A percentile compares a stretch with the other conserved stretches of the same genome.
Conservation (phyloP, 2,329 filamentous ascomycete genomes). For the Penicillium sp. region DNA sequence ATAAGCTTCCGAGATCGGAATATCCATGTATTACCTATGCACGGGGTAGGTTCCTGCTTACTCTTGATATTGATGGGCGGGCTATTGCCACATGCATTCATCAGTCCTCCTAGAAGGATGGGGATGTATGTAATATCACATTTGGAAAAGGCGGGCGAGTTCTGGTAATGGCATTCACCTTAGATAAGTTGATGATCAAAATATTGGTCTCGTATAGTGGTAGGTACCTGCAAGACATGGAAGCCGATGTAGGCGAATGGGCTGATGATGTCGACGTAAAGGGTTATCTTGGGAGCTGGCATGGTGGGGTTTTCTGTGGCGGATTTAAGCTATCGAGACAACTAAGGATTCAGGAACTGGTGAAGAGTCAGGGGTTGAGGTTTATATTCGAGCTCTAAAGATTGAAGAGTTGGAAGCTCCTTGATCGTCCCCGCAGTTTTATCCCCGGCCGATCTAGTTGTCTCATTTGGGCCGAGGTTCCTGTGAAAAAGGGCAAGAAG, state of each 20-base stretch:
- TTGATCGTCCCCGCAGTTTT: background rate
- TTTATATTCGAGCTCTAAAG: background rate
- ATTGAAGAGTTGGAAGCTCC: background rate
- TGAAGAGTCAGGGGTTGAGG: background rate
- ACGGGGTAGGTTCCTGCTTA: background rate
- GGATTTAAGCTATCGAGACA: background rate
- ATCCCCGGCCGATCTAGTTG: too few species aligned
- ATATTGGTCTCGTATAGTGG: background rate
- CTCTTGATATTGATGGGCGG: conserved; percentile 16
- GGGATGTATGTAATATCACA: conserved; percentile 18
- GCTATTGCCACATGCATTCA: conserved; percentile 16
- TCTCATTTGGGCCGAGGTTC: background rate
- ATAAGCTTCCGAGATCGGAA: conserved; percentile 9
- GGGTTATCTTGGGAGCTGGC: conserved; percentile 10
- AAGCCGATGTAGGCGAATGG: conserved; percentile 19
- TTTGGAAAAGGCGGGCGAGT: conserved; percentile 13
- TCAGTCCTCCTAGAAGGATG: conserved; percentile 13
- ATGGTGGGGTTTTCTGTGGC: conserved; percentile 4
- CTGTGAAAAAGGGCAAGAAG: background rate
- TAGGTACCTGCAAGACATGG: conserved; percentile 13
- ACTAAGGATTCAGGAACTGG: background rate
- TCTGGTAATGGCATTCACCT: conserved; percentile 6
- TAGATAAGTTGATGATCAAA: background rate
- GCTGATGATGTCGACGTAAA: conserved; percentile 17
- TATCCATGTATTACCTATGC: too few species aligned